These are phyloP conservation scores for Boechera retrofracta DNA, from an alignment of 345 rosid genomes.

Conservation along the genomic window DNA sequence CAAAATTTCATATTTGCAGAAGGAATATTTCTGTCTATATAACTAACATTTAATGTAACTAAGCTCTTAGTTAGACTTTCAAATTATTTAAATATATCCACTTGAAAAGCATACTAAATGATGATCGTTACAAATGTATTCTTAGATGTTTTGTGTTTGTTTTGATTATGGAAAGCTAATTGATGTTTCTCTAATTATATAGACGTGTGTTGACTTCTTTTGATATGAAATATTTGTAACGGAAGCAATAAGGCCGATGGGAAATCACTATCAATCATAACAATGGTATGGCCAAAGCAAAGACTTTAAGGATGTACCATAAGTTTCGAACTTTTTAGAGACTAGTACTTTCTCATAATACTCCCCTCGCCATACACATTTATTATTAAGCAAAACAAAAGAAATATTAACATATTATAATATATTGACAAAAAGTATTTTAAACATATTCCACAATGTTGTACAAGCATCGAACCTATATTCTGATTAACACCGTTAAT, in stretches of 20 bases:
- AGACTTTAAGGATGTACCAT: slow-evolving; percentile 40
- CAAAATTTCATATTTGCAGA: not conserved
- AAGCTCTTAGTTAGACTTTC: not conserved
- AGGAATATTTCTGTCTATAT: not conserved
- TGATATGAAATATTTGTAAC: slow-evolving; percentile 40
- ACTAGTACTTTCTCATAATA: slow-evolving; percentile 41
- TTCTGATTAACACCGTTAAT: not conserved
- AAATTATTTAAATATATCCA: not conserved
- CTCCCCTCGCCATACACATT: slow-evolving; percentile 17
- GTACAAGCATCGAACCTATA: slow-evolving; percentile 17
- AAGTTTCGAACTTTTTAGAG: slow-evolving; percentile 35
- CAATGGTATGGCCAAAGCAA: slow-evolving; percentile 45
- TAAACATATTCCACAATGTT: slow-evolving; percentile 24
- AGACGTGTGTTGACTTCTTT: slow-evolving; percentile 31
- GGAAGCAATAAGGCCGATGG: slow-evolving; percentile 42
- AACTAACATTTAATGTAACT: not conserved
- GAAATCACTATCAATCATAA: slow-evolving; percentile 40
- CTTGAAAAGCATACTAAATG: slow-evolving; percentile 17
- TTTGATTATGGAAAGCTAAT: no score
- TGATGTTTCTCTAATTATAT: not conserved
- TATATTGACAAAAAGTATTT: slow-evolving; percentile 23
- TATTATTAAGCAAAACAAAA: slow-evolving; percentile 15
- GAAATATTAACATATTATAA: slow-evolving; percentile 16
- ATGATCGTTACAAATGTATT: slow-evolving; percentile 1
- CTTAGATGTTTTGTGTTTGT: slow-evolving; percentile 19